Evolutionary conservation across 352 stramenopile genomes (phyloP), one percentile per base, ranked within the genome.

Genomic region (Pythium angustatum): DNA sequence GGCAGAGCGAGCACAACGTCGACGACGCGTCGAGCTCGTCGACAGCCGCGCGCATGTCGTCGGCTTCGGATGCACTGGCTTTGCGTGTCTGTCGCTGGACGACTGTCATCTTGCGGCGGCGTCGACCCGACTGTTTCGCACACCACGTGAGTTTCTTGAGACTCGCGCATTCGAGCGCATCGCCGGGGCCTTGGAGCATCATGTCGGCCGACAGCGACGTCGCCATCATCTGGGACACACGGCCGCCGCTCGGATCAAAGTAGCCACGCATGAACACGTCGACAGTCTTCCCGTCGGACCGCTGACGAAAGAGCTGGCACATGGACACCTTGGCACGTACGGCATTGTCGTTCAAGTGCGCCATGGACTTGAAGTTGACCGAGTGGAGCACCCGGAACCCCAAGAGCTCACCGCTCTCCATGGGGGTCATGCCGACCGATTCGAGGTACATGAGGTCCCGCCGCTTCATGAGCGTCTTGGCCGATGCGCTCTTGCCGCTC

Each of bases 311-410:
- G 44, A 86, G 54, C 56, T 82, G 73, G 56, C 79, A 78, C 27
- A 83, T 31, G 24, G 76, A 78, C 11, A 73, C 28, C 22, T 81
- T 64, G 43, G 75, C 80, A 14, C 80, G 80, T 36, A 89, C 73
- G 9, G 79, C 72, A 14, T 66, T 73, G n/a, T 66, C 61, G 17
- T 73, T 76, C 27, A 84, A 54, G 26, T 77, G 58, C 9, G 75
- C 62, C 38, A 88, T 64, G 30, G 79, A 78, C 24, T 83, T 81
- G 57, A 87, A 72, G 43, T 77, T 73, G 47, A 90, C 75, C 31
- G 81, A 91, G 57, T 91, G 83, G 58, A 83, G 66, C 28, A 91
- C 71, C 14, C 77, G 77, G 65, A 85, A 90, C 33, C 83, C 81
- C 17, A 91, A 44, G 14, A 63, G 64, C 30, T 85, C 69, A 52